Evolutionary conservation across 768 basidiomycete species (phyloP).

Genomic region (Phylloporus rhodoxanthus): DNA sequence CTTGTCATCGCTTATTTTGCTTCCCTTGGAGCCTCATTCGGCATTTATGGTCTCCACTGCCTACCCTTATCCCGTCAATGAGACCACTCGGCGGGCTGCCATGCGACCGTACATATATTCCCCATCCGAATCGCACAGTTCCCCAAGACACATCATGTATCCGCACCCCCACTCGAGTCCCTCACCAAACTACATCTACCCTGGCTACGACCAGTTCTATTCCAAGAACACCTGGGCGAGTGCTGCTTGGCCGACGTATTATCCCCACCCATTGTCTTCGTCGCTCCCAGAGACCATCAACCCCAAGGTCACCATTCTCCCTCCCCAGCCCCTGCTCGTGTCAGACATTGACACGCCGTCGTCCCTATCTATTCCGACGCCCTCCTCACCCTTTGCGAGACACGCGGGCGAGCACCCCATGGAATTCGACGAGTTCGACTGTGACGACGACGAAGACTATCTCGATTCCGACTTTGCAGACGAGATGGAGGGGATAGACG

Average conservation of each 20-base stretch:
- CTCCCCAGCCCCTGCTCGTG: slow-evolving; percentile 16
- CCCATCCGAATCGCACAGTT: slow-evolving; percentile 19
- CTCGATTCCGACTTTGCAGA: slow-evolving; percentile 30
- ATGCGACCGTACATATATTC: slow-evolving; percentile 31
- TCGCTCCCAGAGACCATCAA: slow-evolving; percentile 19
- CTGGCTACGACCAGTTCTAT: slow-evolving; percentile 21
- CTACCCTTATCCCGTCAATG: slow-evolving; percentile 25
- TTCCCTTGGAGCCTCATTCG: slow-evolving; percentile 20
- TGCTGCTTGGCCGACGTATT: slow-evolving; percentile 17
- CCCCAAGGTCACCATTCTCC: slow-evolving; percentile 26
- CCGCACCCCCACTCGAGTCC: slow-evolving; percentile 21
- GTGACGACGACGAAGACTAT: slow-evolving; percentile 30
- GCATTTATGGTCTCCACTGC: slow-evolving; percentile 29
- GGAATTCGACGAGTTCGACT: slow-evolving; percentile 32
- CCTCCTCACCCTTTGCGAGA: slow-evolving; percentile 26
- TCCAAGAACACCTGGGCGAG: slow-evolving; percentile 17
- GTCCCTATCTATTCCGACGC: slow-evolving; percentile 28
- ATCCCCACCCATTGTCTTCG: slow-evolving; percentile 12
- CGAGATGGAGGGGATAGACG: slow-evolving; percentile 30
- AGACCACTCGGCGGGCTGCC: slow-evolving; percentile 16
- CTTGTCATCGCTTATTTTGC: slow-evolving; percentile 16
- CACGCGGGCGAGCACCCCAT: slow-evolving; percentile 13
- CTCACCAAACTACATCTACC: slow-evolving; percentile 18
- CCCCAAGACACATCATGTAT: slow-evolving; percentile 24
- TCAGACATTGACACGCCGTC: slow-evolving; percentile 30